Conservation (phyloP, 225 moss, liverwort and hornwort genomes). For the Rhytidiadelphus loreus region DNA sequence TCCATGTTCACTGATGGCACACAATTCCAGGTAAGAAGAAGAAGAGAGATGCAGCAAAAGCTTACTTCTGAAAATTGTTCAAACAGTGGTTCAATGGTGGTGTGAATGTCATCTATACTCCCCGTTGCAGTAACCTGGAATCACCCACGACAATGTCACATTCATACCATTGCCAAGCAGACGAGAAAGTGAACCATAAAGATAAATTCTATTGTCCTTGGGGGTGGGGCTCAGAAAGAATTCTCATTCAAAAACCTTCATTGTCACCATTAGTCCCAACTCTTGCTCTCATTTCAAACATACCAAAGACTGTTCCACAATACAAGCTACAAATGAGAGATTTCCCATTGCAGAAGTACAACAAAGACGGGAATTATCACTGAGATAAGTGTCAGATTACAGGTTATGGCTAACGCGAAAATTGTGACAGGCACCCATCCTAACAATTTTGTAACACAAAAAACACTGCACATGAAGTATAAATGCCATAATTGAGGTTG, state of each 20-base stretch:
- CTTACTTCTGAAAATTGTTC: constrained; percentile 72
- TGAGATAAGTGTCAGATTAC: not conserved
- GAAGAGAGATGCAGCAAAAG: not conserved
- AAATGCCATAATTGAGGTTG: not conserved
- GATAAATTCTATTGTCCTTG: not conserved
- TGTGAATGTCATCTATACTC: constrained; percentile 75
- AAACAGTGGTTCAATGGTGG: constrained; percentile 74
- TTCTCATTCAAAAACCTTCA: not conserved
- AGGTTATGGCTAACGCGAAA: no score
- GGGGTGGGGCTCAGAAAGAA: not conserved
- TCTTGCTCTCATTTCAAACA: not conserved
- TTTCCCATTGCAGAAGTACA: not conserved
- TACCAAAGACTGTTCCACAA: not conserved
- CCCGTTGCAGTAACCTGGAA: constrained; percentile 69
- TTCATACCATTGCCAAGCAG: not conserved
- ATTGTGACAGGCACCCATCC: not conserved
- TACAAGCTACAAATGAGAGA: not conserved
- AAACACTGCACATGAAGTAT: not conserved
- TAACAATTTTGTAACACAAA: not conserved
- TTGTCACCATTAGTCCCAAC: not conserved
- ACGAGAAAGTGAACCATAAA: not conserved
- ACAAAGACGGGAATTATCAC: not conserved
- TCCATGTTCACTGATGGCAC: not conserved
- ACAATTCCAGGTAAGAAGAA: not conserved
- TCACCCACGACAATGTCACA: not conserved